Evolutionary conservation across 2,329 filamentous ascomycete genomes (phyloP).

Genomic region (Colletotrichum somersetense): DNA sequence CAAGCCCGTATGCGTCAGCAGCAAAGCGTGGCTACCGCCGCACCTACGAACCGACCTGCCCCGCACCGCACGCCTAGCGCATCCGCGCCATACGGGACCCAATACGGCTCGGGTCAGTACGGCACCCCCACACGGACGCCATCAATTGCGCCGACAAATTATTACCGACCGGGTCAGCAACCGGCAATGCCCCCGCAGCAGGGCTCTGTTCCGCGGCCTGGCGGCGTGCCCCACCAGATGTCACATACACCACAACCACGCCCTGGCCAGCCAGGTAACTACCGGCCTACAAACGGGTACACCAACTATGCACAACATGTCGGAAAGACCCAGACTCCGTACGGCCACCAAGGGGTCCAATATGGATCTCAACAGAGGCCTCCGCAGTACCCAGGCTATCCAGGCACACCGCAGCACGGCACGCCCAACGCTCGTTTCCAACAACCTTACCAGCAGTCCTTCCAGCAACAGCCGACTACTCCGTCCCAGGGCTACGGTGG

Average conservation of each 20-base stretch:
- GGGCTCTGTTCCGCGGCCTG: conserved; percentile 46
- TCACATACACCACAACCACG: conserved; percentile 50
- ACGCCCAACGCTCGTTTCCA: conserved; percentile 59
- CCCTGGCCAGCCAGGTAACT: conserved; percentile 51
- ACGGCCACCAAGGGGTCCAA: conserved; percentile 64
- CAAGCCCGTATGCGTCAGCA: conserved; percentile 63
- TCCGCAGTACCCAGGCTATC: conserved; percentile 55
- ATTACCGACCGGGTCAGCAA: conserved; percentile 57
- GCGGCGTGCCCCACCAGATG: conserved; percentile 44
- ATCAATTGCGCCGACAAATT: conserved; percentile 58
- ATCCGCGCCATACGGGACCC: conserved; percentile 56
- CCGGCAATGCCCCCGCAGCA: conserved; percentile 57
- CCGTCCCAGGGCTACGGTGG: conserved; percentile 53
- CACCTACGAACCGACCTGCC: conserved; percentile 48
- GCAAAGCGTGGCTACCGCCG: conserved; percentile 47
- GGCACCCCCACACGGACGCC: conserved; percentile 61
- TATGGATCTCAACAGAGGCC: conserved; percentile 62
- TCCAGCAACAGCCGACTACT: conserved; percentile 53
- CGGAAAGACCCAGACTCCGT: conserved; percentile 65
- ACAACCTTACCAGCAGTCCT: conserved; percentile 53
- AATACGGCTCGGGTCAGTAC: conserved; percentile 61
- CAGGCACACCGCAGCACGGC: conserved; percentile 53
- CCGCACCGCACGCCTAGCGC: conserved; percentile 55
- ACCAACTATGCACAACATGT: conserved; percentile 63
- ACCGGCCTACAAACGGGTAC: conserved; percentile 64